A percentile compares a stretch with the other conserved stretches of the same genome.
Evolutionary conservation across 129 eudicot genomes (phyloP).

Genomic region (Cynara cardunculus): DNA sequence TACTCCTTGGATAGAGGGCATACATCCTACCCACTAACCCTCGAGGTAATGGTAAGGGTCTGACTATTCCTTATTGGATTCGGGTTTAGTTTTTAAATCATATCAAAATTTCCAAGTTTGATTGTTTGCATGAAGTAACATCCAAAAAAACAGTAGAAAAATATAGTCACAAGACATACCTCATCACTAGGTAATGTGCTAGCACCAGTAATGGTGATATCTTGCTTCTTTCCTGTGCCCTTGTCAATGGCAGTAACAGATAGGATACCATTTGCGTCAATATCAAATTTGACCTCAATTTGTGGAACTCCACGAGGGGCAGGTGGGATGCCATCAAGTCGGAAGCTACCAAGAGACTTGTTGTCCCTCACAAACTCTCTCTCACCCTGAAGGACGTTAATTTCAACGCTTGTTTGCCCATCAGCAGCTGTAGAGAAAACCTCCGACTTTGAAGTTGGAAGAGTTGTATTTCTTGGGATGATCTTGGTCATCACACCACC

Average conservation of each 20-base stretch:
- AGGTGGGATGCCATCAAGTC: conserved; percentile 40
- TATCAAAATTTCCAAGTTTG: neutral
- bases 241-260: conserved; percentile 36
- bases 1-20: too few relatives aligned
- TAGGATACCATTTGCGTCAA: conserved; percentile 36
- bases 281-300: conserved; percentile 33
- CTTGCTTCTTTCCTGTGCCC: conserved; percentile 35
- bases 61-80: neutral
- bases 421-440: conserved; percentile 99
- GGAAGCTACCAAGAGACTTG: conserved; percentile 38
- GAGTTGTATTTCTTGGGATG: conserved; percentile 86
- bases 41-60: too few relatives aligned
- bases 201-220: conserved; percentile 44
- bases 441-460: conserved; percentile 96
- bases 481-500: conserved; percentile 99
- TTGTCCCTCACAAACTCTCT: conserved; percentile 89
- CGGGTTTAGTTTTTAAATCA: neutral
- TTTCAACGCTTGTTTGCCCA: conserved; percentile 98
- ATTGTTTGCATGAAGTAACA: neutral
- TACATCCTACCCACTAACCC: too few relatives aligned
- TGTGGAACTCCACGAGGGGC: conserved; percentile 41
- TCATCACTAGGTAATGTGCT: conserved; percentile 97
- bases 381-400: conserved; percentile 96
- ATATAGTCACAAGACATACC: conserved; percentile 33
- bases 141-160: neutral